Base-by-base conservation (phyloP, 495 filamentous ascomycete genomes). In the Lophium mytilinum region DNA sequence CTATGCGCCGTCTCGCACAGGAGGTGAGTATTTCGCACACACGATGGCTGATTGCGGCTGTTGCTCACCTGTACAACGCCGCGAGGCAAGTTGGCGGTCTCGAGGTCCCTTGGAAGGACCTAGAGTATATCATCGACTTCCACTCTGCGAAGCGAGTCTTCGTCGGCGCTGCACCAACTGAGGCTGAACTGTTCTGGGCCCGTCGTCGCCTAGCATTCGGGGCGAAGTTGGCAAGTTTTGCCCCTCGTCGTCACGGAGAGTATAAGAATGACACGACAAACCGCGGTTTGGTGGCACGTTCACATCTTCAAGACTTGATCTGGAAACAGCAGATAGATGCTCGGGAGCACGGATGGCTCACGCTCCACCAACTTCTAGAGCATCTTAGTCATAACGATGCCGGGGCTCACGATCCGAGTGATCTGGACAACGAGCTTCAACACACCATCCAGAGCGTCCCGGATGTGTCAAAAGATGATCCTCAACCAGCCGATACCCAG, bases 1-100 rank as follows among this genome's bases (percentile, higher is more conserved):
- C 41, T 34, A 50, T 49, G 39, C 42, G 48, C 1, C 17, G 37
- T 7, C 9, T 35, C 1, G 49, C 53, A 18, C 40, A 47, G 9
- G 14, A 34, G 12, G 6, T 49, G 10, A 43, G n/a, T 33, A 55
- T 60, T 15, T 1, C 3, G 0, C 39, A 55, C 39, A 43, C 24
- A 1, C 4, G 15, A 17, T 60, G 57, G 57, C 54, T 60, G 17
- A 14, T 60, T 18, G 30, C 48, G 0, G 50, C 57, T 1, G 21
- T 60, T 1, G n/a, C 14, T 11, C 57, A 60, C 36, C 57, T 60
- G 4, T 60, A 60, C 43, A 60, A 60, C 35, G 50, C 57, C 17
- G 35, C 24, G 24, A 18, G 51, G 8, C 43, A 54, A 19, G 48
- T 50, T 17, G 57, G 57, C 1, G 42, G 57, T 15, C 42, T 52